Conservation (phyloP, 768 basidiomycete genomes). For the Rubroboletus satanas region DNA sequence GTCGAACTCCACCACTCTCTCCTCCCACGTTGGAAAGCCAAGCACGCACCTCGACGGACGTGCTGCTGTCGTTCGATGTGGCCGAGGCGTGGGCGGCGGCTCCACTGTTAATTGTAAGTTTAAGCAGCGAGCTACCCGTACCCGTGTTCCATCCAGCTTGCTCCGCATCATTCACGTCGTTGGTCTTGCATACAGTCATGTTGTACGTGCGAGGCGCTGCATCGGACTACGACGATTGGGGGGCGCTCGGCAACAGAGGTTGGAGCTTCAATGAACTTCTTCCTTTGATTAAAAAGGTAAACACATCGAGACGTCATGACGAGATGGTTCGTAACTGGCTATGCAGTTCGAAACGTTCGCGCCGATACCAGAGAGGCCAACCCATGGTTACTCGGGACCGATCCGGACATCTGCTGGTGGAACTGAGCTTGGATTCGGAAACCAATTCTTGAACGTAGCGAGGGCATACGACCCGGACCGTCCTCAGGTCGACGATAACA, state of each 20-base stretch:
- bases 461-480: slow-evolving; percentile 47
- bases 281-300: slow-evolving; percentile 56
- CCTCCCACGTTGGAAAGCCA: slow-evolving; percentile 36
- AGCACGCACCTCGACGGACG: slow-evolving; percentile 47
- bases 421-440: slow-evolving; percentile 15
- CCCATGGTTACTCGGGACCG: slow-evolving; percentile 37
- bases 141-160: background rate
- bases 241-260: slow-evolving; percentile 46
- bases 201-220: slow-evolving; percentile 57
- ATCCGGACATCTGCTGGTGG: slow-evolving; percentile 21
- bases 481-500: slow-evolving; percentile 42
- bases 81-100: slow-evolving; percentile 58
- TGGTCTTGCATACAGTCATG: slow-evolving; percentile 27
- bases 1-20: slow-evolving; percentile 40
- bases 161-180: background rate
- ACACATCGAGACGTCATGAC: background rate
- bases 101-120: slow-evolving; percentile 56
- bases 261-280: slow-evolving; percentile 59
- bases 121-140: too few relatives aligned
- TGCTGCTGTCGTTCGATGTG: slow-evolving; percentile 39
- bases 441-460: slow-evolving; percentile 47
- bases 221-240: slow-evolving; percentile 67
- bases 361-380: slow-evolving; percentile 26
- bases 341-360: slow-evolving; percentile 41
- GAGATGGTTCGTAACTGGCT: slow-evolving; percentile 38